Conservation (phyloP, 2,329 filamentous ascomycete genomes). For the Lojkania enalia region DNA sequence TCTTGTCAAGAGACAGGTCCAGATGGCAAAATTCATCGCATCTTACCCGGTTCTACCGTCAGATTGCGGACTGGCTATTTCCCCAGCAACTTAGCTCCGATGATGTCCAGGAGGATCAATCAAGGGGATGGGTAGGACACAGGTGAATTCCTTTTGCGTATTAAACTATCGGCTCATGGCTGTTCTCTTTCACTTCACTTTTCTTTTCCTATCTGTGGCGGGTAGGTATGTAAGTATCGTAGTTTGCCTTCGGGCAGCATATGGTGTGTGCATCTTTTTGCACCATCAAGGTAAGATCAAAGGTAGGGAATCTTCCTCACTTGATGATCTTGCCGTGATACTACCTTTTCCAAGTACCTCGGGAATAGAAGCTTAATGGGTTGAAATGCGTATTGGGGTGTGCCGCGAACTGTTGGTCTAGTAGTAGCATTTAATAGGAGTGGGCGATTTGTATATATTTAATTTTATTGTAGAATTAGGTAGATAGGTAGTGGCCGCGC, state of each 20-base stretch:
- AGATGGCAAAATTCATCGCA: too few relatives aligned
- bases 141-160: conserved; percentile 26
- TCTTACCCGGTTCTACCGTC: too few relatives aligned
- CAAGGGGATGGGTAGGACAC: conserved; percentile 26
- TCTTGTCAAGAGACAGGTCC: too few relatives aligned
- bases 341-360: too few relatives aligned
- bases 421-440: too few relatives aligned
- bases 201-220: conserved; percentile 12
- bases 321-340: conserved; percentile 34
- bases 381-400: too few relatives aligned
- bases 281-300: conserved; percentile 31
- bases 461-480: too few relatives aligned
- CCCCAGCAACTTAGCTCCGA: not conserved
- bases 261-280: not conserved
- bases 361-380: too few relatives aligned
- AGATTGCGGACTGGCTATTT: too few relatives aligned
- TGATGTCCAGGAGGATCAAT: not conserved
- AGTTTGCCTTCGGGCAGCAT: conserved; percentile 3
- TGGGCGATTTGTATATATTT: too few relatives aligned
- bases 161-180: conserved; percentile 16
- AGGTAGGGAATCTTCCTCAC: conserved; percentile 34
- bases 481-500: too few relatives aligned
- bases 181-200: conserved; percentile 1
- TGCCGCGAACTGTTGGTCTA: too few relatives aligned
- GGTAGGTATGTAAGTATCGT: conserved; percentile 38